These are phyloP conservation scores for Penicillium chermesinum DNA, from an alignment of 495 filamentous ascomycete genomes.

Conservation along the genomic window DNA sequence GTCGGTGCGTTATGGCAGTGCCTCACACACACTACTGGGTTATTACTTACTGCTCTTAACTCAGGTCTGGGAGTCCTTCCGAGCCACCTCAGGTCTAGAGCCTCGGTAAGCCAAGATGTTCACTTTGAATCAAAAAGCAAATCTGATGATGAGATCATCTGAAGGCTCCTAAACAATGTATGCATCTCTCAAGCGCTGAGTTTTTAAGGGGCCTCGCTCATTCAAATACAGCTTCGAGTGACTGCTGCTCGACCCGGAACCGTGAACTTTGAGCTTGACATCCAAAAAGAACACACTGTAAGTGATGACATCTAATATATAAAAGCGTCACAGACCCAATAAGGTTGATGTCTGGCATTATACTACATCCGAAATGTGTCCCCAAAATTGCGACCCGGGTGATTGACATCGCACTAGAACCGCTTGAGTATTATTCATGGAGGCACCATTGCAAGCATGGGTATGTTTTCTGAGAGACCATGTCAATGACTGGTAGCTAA, in stretches of 20 bases:
- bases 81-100: slow-evolving; percentile 77
- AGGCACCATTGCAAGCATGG: slow-evolving; percentile 91
- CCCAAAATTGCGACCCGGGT: too few species aligned
- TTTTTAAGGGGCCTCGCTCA: not conserved
- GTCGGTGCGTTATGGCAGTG: slow-evolving; percentile 41
- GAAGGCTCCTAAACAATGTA: slow-evolving; percentile 42
- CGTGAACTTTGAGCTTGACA: slow-evolving; percentile 83
- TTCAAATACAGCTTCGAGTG: slow-evolving; percentile 58
- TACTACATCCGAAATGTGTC: too few species aligned
- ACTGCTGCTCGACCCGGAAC: slow-evolving; percentile 68
- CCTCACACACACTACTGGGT: not conserved
- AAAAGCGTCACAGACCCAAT: too few species aligned
- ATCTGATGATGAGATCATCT: too few species aligned
- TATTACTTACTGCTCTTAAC: not conserved
- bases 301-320: slow-evolving; percentile 7
- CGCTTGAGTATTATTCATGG: slow-evolving; percentile 87
- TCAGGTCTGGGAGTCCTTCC: slow-evolving; percentile 78
- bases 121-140: too few species aligned
- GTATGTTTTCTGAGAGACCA: slow-evolving; percentile 27
- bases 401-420: slow-evolving; percentile 63
- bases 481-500: too few species aligned
- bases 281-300: slow-evolving; percentile 86
- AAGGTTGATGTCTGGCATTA: too few species aligned
- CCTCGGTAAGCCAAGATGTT: slow-evolving; percentile 57
- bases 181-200: not conserved